Conservation (phyloP, 1,139 yeast species). For the Trichomonascaceae sp. region DNA sequence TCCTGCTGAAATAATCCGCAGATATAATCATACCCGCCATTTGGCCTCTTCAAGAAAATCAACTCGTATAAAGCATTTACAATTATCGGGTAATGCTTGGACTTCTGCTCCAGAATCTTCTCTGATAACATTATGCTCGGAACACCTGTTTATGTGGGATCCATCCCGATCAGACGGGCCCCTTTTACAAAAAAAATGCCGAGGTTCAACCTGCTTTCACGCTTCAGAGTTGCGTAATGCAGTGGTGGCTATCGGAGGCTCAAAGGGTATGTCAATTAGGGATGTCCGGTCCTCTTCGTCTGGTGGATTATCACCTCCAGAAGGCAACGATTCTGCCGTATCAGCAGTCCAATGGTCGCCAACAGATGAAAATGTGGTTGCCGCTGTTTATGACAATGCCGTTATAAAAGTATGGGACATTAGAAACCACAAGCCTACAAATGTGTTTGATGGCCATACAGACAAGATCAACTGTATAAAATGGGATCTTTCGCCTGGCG, state of each 20-base stretch:
- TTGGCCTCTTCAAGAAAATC: constrained; percentile 26
- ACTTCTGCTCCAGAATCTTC: constrained; percentile 39
- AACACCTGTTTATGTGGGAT: constrained; percentile 70
- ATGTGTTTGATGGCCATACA: constrained; percentile 51
- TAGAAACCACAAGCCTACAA: constrained; percentile 47
- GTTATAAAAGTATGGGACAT: constrained; percentile 70
- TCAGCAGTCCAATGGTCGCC: constrained; percentile 60
- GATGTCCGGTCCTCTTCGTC: constrained; percentile 49
- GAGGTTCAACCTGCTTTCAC: constrained; percentile 51
- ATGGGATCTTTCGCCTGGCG: constrained; percentile 43
- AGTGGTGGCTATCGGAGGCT: constrained; percentile 57
- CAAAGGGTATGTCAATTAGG: constrained; percentile 62
- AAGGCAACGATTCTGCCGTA: constrained; percentile 31
- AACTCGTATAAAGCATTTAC: constrained; percentile 36
- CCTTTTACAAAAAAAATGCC: constrained; percentile 44
- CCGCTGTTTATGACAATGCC: constrained; percentile 59
- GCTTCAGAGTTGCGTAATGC: constrained; percentile 45
- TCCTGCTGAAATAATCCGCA: constrained; percentile 64
- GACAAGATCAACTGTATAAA: constrained; percentile 51
- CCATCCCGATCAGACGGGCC: constrained; percentile 50
- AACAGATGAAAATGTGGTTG: constrained; percentile 51
- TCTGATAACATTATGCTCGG: constrained; percentile 54
- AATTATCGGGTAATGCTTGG: constrained; percentile 37
- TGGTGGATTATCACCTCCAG: constrained; percentile 41
- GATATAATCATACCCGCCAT: constrained; percentile 70